Evolutionary conservation across 164 flowering plant genomes (phyloP).

Genomic region (Umbellularia californica): DNA sequence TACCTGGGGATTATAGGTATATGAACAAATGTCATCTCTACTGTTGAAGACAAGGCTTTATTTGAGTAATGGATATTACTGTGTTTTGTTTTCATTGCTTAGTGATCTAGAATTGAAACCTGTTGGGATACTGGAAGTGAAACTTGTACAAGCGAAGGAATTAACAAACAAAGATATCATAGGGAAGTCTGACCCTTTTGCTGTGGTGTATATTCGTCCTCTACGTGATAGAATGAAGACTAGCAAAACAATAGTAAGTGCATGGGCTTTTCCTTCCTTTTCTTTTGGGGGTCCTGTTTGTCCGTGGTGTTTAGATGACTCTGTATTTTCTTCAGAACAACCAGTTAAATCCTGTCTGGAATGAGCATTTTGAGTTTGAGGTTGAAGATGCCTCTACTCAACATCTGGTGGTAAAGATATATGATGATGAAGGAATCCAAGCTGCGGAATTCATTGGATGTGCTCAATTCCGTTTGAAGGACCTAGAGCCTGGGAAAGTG

Average conservation of each 20-base stretch:
- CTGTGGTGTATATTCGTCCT: slow-evolving; percentile 81
- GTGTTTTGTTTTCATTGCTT: slow-evolving; percentile 14
- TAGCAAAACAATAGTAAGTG: slow-evolving; percentile 78
- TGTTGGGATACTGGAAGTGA: slow-evolving; percentile 88
- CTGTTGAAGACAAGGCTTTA: not conserved
- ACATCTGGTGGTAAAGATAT: slow-evolving; percentile 72
- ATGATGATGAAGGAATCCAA: slow-evolving; percentile 91
- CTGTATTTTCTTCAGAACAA: slow-evolving; percentile 55
- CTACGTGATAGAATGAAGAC: slow-evolving; percentile 72
- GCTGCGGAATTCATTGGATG: slow-evolving; percentile 87
- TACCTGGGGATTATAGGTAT: slow-evolving; percentile 98
- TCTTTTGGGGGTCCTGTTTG: not conserved
- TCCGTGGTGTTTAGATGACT: slow-evolving; percentile 3
- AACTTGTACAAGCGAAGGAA: slow-evolving; percentile 94
- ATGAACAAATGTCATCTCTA: not conserved
- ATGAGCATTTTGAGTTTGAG: slow-evolving; percentile 88
- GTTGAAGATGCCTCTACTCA: slow-evolving; percentile 93
- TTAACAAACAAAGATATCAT: slow-evolving; percentile 86
- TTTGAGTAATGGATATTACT: not conserved
- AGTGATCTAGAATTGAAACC: slow-evolving; percentile 96
- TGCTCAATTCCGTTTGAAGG: slow-evolving; percentile 59
- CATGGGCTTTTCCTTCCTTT: not conserved
- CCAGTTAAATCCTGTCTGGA: slow-evolving; percentile 94
- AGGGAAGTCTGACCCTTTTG: slow-evolving; percentile 98
- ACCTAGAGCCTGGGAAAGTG: slow-evolving; percentile 93